Percentiles rank a stretch among this genome's conserved stretches.
Evolutionary conservation across 2,329 filamentous ascomycete species (phyloP).

Genomic region (Alternaria sp.): DNA sequence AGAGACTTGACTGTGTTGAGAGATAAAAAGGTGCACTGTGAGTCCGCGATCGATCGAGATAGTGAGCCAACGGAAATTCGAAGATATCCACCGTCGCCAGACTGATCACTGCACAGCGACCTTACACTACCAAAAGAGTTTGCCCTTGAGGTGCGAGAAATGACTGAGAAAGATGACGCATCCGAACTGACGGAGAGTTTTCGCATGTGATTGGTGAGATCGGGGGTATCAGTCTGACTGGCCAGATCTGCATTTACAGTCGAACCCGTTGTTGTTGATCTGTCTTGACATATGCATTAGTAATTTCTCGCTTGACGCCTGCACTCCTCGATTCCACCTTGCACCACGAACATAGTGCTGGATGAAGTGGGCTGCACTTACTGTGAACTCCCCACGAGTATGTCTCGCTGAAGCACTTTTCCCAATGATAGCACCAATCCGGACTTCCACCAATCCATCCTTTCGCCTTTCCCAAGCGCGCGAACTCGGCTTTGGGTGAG

Average conservation of each 20-base stretch:
- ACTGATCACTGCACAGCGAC: constrained; percentile 13
- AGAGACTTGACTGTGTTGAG: not conserved
- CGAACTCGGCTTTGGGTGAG: constrained; percentile 33
- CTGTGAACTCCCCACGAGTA: constrained; percentile 21
- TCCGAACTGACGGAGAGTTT: constrained; percentile 27
- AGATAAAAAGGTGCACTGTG: not conserved
- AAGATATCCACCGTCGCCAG: constrained; percentile 1
- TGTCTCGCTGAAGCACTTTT: constrained; percentile 26
- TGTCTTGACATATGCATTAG: constrained; percentile 4
- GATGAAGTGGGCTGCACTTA: constrained; percentile 8
- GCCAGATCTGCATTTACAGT: not conserved
- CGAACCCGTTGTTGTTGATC: not conserved
- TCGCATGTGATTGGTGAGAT: constrained; percentile 18
- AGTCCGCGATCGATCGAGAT: not conserved
- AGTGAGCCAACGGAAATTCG: not conserved
- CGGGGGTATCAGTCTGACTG: not conserved
- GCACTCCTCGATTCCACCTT: not conserved
- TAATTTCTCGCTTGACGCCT: not conserved
- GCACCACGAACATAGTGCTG: not conserved
- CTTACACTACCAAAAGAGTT: constrained; percentile 20
- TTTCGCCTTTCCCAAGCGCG: constrained; percentile 28
- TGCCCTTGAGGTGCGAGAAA: constrained; percentile 24
- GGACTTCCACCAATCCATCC: constrained; percentile 30
- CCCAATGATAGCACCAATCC: constrained; percentile 27
- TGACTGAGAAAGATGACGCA: constrained; percentile 26